Evolutionary conservation across 2,329 filamentous ascomycete species (phyloP).

Genomic region (Arthrobotrys conoides): DNA sequence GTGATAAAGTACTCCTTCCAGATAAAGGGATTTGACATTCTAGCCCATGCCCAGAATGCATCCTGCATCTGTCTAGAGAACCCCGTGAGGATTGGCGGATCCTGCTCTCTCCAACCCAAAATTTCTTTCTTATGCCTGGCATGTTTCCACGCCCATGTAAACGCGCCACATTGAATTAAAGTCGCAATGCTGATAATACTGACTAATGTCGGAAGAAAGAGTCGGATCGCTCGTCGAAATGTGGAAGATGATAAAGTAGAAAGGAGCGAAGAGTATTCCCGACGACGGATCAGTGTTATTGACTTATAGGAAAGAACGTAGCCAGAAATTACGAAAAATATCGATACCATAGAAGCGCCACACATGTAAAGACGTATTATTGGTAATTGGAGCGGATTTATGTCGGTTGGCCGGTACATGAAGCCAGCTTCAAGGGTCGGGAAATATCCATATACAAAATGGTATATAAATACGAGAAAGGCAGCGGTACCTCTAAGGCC

Average conservation of each 20-base stretch:
- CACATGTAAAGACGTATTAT: constrained; percentile 67
- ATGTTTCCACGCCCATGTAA: constrained; percentile 48
- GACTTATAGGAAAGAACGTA: constrained; percentile 73
- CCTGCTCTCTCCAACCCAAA: constrained; percentile 44
- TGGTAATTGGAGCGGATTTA: constrained; percentile 66
- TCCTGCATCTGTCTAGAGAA: constrained; percentile 64
- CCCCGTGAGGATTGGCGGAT: constrained; percentile 55
- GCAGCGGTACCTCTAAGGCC: constrained; percentile 65
- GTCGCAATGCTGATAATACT: constrained; percentile 54
- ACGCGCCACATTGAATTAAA: constrained; percentile 49
- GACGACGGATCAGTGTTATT: constrained; percentile 69
- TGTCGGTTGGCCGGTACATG: constrained; percentile 37
- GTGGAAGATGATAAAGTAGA: constrained; percentile 67
- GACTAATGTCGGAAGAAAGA: constrained; percentile 65
- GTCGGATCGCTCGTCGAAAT: constrained; percentile 65
- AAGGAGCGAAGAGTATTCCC: constrained; percentile 68
- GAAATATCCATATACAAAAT: constrained; percentile 63
- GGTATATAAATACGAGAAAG: constrained; percentile 64
- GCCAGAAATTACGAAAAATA: constrained; percentile 74
- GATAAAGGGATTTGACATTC: constrained; percentile 64
- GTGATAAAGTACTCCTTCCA: constrained; percentile 65
- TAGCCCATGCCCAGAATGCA: constrained; percentile 64
- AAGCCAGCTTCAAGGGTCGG: constrained; percentile 64
- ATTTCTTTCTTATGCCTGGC: constrained; percentile 36
- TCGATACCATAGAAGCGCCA: constrained; percentile 69